phyloP scores from a whole-genome alignment of 768 basidiomycete genomes.

The Pleurotus tuoliensis region DNA sequence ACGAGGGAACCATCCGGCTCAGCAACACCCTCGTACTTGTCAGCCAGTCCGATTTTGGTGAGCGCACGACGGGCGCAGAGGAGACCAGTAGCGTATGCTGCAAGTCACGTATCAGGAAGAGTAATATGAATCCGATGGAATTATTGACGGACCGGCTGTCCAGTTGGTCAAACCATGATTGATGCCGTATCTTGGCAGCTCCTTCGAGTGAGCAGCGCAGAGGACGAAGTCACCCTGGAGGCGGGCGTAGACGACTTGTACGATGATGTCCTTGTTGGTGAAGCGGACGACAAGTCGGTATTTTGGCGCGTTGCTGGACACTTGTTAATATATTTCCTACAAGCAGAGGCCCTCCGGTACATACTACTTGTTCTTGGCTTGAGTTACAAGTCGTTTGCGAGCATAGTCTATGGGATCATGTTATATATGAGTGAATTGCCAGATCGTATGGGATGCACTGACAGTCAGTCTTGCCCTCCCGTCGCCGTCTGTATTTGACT shows the following conservation, averaged over 20 bases:
- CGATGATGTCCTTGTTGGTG: constrained; percentile 95
- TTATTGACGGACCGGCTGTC: constrained; percentile 69
- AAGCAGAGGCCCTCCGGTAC: constrained; percentile 17
- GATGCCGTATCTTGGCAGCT: constrained; percentile 95
- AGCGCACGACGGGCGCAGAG: constrained; percentile 93
- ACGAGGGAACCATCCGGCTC: constrained; percentile 87
- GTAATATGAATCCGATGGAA: background rate
- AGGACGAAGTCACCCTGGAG: constrained; percentile 96
- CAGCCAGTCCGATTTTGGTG: constrained; percentile 91
- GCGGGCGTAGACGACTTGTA: constrained; percentile 95
- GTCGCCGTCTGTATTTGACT: constrained; percentile 95
- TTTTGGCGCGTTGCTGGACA: constrained; percentile 83
- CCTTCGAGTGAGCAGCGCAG: constrained; percentile 80
- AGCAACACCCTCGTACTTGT: constrained; percentile 93
- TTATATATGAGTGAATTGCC: background rate
- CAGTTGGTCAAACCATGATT: constrained; percentile 99
- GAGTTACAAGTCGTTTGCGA: constrained; percentile 92
- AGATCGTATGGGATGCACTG: constrained; percentile 20
- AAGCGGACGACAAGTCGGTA: constrained; percentile 98
- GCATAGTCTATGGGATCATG: constrained; percentile 72
- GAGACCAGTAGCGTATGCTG: constrained; percentile 96
- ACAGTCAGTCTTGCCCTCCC: constrained; percentile 99
- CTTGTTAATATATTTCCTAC: background rate
- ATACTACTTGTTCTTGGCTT: constrained; percentile 99
- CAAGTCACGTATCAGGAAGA: background rate